Base-by-base conservation (phyloP, 1,139 yeast species). In the Lodderomyces margitis region DNA sequence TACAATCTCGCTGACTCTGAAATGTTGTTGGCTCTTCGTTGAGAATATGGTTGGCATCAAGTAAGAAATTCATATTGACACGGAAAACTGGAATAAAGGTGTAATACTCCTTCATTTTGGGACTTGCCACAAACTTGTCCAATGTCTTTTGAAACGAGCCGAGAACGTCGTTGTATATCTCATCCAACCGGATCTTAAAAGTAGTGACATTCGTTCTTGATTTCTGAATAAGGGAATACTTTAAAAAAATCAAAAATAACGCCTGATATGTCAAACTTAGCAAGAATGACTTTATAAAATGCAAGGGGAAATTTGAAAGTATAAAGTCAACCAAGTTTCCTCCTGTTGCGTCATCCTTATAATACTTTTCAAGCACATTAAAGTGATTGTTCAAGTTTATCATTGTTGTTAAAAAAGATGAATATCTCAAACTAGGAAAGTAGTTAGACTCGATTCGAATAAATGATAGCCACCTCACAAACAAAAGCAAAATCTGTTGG, bases 361-460 rank as follows among this genome's bases (percentile, higher is more conserved):
- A 23, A 16, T 34, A 31, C 9, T 53, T 50, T 43, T 63, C 62
- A 33, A 63, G 38, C 17, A 49, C 38, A 32, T 46, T 42, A 41
- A 59, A 63, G 40, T 58, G 64, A 43, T 65, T 65, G 45, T 62
- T 61, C 28, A 57, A 34, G 31, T 57, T 51, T 32, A 58, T 33
- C 51, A 66, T 54, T 2, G 61, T 43, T 2, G 69, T 61, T 15
- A 62, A 37, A 45, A 59, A 66, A 9, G 63, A 53, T 2, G 62
- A 46, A 45, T 55, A 64, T 31, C 71, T 48, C 38, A 67, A 54
- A 10, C 66, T 52, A 0, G 73, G 69, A 44, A 64, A 68, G 49
- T 68, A 62, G 7, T 55, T 55, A 1, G 53, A 42, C 47, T 68
- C 72, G 16, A 65, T 50, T 34, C 59, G 53, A 17, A 65, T 49